phyloP scores from a whole-genome alignment of 1,284 basidiomycete genomes.

The Sanguinoderma infundibulare region DNA sequence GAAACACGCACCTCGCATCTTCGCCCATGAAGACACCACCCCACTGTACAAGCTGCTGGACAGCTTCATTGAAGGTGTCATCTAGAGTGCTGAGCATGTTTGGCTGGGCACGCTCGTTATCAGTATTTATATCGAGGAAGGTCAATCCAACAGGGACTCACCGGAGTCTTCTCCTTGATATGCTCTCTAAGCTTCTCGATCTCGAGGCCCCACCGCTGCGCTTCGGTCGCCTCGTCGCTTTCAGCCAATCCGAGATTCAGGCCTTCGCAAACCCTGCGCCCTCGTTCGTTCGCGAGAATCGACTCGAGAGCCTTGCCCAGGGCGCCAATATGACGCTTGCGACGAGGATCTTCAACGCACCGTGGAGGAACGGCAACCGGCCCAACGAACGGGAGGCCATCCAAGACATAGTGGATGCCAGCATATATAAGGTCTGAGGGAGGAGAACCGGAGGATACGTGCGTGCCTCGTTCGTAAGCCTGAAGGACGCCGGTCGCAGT shows the following conservation, averaged over 20 bases:
- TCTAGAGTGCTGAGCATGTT: constrained; percentile 61
- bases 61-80: constrained; percentile 79
- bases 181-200: constrained; percentile 55
- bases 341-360: constrained; percentile 84
- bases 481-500: constrained; percentile 27
- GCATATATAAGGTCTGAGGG: constrained; percentile 30
- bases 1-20: constrained; percentile 65
- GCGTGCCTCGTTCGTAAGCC: constrained; percentile 17
- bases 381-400: constrained; percentile 82
- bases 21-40: constrained; percentile 79
- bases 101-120: constrained; percentile 41
- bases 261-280: constrained; percentile 71
- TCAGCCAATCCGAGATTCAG: constrained; percentile 46
- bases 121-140: constrained; percentile 15
- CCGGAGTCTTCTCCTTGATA: constrained; percentile 60
- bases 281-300: constrained; percentile 71
- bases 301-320: constrained; percentile 79
- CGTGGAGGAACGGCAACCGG: constrained; percentile 80
- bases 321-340: constrained; percentile 77
- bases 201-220: constrained; percentile 75
- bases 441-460: constrained; percentile 43
- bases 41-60: constrained; percentile 82
- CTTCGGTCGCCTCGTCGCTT: constrained; percentile 49
- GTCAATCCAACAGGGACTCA: constrained; percentile 37
- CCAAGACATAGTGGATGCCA: constrained; percentile 36